A percentile compares a stretch with the other conserved stretches of the same genome.
These are phyloP conservation scores for Fusarium sp. DNA, from an alignment of 2,329 filamentous ascomycete species.

Conservation along the genomic window DNA sequence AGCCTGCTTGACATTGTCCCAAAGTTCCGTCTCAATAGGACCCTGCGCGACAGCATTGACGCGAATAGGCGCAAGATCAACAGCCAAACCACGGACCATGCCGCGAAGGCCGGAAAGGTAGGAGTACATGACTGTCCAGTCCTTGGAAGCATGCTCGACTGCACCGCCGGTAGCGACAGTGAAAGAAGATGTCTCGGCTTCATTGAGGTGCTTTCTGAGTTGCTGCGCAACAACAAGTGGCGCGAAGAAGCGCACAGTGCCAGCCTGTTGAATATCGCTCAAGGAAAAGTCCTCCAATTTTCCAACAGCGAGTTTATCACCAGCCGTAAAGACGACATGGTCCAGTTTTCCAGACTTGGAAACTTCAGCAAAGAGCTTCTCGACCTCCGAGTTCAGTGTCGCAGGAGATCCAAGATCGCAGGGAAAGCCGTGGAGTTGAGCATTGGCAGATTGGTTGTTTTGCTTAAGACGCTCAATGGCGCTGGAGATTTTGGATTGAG, in stretches of 20 bases:
- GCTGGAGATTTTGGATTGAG: constrained; percentile 15
- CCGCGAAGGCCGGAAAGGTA: constrained; percentile 32
- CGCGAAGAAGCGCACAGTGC: constrained; percentile 36
- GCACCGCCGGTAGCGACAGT: constrained; percentile 35
- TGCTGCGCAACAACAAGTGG: constrained; percentile 37
- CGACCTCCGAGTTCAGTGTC: constrained; percentile 22
- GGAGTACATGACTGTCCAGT: constrained; percentile 33
- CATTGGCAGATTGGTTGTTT: constrained; percentile 27
- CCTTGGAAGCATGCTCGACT: constrained; percentile 26
- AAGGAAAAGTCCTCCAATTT: constrained; percentile 30
- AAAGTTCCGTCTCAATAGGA: constrained; percentile 34
- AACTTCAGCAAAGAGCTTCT: constrained; percentile 29
- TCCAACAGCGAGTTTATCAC: constrained; percentile 26
- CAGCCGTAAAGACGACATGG: constrained; percentile 39
- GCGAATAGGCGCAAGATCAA: constrained; percentile 36
- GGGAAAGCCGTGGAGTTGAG: constrained; percentile 30
- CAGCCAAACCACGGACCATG: constrained; percentile 29
- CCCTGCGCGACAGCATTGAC: constrained; percentile 38
- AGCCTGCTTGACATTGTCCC: constrained; percentile 27
- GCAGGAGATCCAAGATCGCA: constrained; percentile 30
- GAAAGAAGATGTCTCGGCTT: constrained; percentile 26
- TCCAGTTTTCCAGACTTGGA: constrained; percentile 33
- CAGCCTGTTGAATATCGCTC: constrained; percentile 29
- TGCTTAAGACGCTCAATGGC: constrained; percentile 29
- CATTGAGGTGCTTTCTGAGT: constrained; percentile 29